Base-by-base conservation (phyloP, 306 rosid genomes). In the Trifolium pratense region DNA sequence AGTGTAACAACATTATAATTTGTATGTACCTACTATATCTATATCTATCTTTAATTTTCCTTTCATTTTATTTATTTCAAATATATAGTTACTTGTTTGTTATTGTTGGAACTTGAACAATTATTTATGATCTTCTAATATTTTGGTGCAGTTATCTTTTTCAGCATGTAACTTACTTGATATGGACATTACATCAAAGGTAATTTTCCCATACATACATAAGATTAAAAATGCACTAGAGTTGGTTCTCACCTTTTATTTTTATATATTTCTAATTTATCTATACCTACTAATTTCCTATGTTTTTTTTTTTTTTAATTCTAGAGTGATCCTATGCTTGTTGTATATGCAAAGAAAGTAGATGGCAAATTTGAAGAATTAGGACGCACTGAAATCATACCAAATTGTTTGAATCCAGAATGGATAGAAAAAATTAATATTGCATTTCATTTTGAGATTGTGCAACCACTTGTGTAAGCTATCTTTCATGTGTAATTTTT, bases 291-390 rank as follows among this genome's bases (percentile, higher is more conserved):
- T 49, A 16, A 49, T 49, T 16, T 49, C 11, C 0, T 11, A 4
- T 26, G 31, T 4, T 29, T 49, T 49, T 16, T 7, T 49, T 16
- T 4, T 29, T 4, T 31, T 53, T 29, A 39, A 57, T 71, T 81
- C 81, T 63, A 84, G 88, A 84, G 98, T 80, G 98, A 93, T 85
- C 97, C 98, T 9, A 93, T 93, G 96, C 89, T 73, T 17, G 89
- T 86, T 51, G 87, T 66, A 23, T 86, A 18, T 68, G 62, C 67
- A 10, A 86, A 91, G 82, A 87, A 84, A 77, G 70, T 29, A 43
- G 86, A 83, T 78, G 97, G 89, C 7, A 84, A 45, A 73, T 84
- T 89, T 17, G 82, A 86, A 75, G 98, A 91, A 75, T 66, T 93
- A 45, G 97, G 97, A 29, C 89, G 96, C 70, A 89, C 96, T 15